Conservation (phyloP, 2,329 filamentous ascomycete species). For the Xylaria polymorpha region DNA sequence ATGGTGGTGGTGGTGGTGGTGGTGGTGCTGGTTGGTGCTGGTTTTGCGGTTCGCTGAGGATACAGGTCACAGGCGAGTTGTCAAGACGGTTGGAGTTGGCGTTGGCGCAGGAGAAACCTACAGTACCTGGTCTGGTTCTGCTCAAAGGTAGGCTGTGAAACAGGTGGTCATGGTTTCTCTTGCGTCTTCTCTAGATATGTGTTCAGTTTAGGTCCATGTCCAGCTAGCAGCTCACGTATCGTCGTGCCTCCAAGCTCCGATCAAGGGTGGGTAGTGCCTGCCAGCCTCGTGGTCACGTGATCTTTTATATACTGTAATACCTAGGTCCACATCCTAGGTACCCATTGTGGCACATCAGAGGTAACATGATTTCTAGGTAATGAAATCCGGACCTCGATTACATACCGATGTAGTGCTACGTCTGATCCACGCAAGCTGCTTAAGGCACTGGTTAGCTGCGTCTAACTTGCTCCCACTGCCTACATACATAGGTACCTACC, state of each 20-base stretch:
- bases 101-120: background rate
- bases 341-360: background rate
- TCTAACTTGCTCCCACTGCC: too few species aligned
- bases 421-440: background rate
- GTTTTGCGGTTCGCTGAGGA: slow-evolving; percentile 8
- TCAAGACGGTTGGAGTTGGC: background rate
- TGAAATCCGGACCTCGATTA: background rate
- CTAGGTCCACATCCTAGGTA: background rate
- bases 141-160: slow-evolving; percentile 14
- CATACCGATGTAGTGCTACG: background rate
- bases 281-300: slow-evolving; percentile 40
- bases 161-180: slow-evolving; percentile 18
- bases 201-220: slow-evolving; percentile 6
- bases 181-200: slow-evolving; percentile 11
- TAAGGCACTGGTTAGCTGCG: background rate
- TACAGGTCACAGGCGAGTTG: background rate
- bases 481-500: too few species aligned
- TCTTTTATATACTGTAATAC: background rate
- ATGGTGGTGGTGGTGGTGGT: background rate
- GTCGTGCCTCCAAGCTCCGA: slow-evolving; percentile 28
- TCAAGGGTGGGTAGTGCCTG: slow-evolving; percentile 11
- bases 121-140: background rate
- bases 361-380: background rate
- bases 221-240: slow-evolving; percentile 18
- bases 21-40: background rate